Conservation (phyloP, 1,284 basidiomycete genomes). For the Pterula multifida region DNA sequence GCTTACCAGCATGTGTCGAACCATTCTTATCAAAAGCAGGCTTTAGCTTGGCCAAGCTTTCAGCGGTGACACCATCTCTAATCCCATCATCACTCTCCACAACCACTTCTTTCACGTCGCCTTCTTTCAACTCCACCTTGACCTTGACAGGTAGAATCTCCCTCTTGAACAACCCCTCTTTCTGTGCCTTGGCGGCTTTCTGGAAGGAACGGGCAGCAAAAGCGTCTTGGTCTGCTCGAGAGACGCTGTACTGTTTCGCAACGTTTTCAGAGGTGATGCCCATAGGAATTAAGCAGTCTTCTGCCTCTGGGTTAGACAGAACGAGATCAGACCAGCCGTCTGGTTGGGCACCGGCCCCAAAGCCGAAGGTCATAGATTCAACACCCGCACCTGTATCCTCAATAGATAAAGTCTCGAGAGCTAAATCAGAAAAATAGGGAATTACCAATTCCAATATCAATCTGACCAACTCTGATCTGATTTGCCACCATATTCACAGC, state of each 20-base stretch:
- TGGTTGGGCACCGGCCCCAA: constrained; percentile 60
- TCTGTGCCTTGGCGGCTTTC: constrained; percentile 80
- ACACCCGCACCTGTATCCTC: constrained; percentile 69
- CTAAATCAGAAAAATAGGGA: constrained; percentile 7
- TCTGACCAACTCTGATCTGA: constrained; percentile 74
- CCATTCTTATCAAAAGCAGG: constrained; percentile 87
- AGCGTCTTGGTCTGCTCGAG: constrained; percentile 69
- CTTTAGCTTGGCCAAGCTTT: constrained; percentile 84
- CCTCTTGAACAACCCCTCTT: constrained; percentile 82
- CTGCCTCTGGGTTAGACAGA: constrained; percentile 67
- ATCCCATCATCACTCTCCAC: constrained; percentile 91
- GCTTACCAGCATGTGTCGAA: constrained; percentile 74
- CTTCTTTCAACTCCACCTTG: constrained; percentile 68
- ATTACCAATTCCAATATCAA: constrained; percentile 87
- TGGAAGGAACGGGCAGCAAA: constrained; percentile 83
- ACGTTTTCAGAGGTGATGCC: constrained; percentile 97
- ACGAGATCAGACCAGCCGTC: constrained; percentile 74
- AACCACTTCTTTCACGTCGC: constrained; percentile 67
- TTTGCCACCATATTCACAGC: constrained; percentile 88
- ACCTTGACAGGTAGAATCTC: constrained; percentile 87
- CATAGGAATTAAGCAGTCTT: constrained; percentile 94
- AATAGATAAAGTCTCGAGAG: constrained; percentile 6
- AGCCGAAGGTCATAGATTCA: constrained; percentile 90
- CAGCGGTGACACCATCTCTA: constrained; percentile 80
- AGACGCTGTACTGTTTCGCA: constrained; percentile 64